These are phyloP conservation scores for Claviceps sorghi DNA, from an alignment of 2,329 filamentous ascomycete species.

Conservation along the genomic window DNA sequence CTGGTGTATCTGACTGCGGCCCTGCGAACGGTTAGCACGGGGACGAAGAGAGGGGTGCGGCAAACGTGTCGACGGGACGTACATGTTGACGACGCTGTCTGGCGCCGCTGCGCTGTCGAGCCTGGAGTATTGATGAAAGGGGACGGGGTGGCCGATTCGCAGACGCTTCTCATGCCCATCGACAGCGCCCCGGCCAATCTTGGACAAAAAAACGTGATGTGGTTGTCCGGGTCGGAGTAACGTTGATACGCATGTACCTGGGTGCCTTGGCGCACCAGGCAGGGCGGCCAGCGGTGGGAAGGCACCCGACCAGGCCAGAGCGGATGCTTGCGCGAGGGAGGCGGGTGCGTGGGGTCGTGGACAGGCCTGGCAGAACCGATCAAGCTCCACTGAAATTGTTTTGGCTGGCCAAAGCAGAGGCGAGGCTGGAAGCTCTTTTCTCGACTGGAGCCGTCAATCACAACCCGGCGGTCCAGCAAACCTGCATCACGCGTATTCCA, in stretches of 20 bases:
- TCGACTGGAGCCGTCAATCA: background rate
- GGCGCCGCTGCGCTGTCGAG: background rate
- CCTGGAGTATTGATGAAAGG: background rate
- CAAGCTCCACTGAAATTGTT: background rate
- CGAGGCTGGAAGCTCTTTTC: constrained; percentile 1
- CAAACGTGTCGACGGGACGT: too few relatives aligned
- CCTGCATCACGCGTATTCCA: background rate
- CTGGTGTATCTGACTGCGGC: constrained; percentile 15
- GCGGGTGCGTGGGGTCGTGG: background rate
- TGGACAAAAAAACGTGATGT: background rate
- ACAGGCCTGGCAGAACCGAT: background rate
- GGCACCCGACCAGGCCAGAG: too few relatives aligned
- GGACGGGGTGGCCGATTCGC: background rate
- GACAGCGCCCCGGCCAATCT: background rate
- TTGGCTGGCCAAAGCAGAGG: background rate
- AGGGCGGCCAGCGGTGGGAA: background rate
- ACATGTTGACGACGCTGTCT: background rate
- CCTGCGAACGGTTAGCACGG: constrained; percentile 9
- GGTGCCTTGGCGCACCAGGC: too few relatives aligned
- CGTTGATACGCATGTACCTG: constrained; percentile 12
- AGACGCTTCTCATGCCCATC: background rate
- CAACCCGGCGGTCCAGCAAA: background rate
- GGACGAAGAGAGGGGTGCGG: background rate
- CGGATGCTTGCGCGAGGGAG: background rate
- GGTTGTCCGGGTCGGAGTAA: constrained; percentile 15